phyloP scores from a whole-genome alignment of 1,284 basidiomycete genomes.

The Boletus mariae region DNA sequence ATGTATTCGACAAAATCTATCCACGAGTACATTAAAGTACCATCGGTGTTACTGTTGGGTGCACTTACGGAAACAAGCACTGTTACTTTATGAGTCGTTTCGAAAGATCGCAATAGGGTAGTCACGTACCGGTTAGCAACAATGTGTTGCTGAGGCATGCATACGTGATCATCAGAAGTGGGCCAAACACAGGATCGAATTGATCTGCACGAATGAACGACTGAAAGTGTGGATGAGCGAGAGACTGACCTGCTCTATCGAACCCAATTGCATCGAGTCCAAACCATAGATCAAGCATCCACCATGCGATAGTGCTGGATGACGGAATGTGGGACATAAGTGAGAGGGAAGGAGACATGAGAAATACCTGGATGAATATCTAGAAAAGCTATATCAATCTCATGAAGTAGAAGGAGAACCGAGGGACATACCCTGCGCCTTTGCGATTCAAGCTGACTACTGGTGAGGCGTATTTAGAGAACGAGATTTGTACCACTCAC shows the following conservation, averaged over 20 bases:
- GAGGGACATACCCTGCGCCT: slow-evolving; percentile 33
- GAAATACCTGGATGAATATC: slow-evolving; percentile 40
- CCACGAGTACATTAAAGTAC: slow-evolving; percentile 12
- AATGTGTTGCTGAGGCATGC: slow-evolving; percentile 87
- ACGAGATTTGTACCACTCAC: slow-evolving; percentile 42
- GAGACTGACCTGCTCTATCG: slow-evolving; percentile 64
- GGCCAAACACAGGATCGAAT: slow-evolving; percentile 84
- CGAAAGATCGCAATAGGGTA: slow-evolving; percentile 3
- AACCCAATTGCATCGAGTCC: slow-evolving; percentile 88
- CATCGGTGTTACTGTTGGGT: background rate
- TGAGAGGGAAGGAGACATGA: background rate
- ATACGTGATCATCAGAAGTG: slow-evolving; percentile 82
- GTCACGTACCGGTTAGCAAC: slow-evolving; percentile 64
- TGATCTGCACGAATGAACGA: slow-evolving; percentile 40
- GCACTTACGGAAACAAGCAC: slow-evolving; percentile 74
- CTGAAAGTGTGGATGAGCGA: background rate
- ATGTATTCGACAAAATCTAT: slow-evolving; percentile 91
- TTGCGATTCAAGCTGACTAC: slow-evolving; percentile 54
- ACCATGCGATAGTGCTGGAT: slow-evolving; percentile 73
- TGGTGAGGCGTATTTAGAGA: slow-evolving; percentile 5
- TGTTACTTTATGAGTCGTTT: slow-evolving; percentile 27
- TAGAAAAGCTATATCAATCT: slow-evolving; percentile 4
- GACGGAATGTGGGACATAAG: slow-evolving; percentile 4
- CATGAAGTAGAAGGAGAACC: background rate
- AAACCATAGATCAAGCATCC: slow-evolving; percentile 88